A percentile compares a stretch with the other conserved stretches of the same genome.
Evolutionary conservation across 768 basidiomycete genomes (phyloP).

Genomic region (Tulasnella sp.): DNA sequence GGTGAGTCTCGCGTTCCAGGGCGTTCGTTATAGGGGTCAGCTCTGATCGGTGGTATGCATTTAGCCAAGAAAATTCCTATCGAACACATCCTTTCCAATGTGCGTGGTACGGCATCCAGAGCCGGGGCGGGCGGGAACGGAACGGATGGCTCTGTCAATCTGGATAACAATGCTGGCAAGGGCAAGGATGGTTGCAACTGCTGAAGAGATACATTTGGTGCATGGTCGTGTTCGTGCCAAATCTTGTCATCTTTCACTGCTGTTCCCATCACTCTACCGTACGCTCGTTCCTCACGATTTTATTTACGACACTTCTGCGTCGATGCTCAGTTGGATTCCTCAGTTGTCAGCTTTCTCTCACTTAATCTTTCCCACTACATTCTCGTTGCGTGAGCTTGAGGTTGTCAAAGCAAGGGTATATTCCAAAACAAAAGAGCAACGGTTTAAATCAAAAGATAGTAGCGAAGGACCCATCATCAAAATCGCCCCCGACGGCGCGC

Average conservation of each 20-base stretch:
- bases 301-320: background rate
- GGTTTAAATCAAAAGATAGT: conserved; percentile 18
- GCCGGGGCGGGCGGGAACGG: conserved; percentile 36
- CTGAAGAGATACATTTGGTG: conserved; percentile 29
- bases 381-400: background rate
- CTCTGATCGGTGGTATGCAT: background rate
- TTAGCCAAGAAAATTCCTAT: conserved; percentile 80
- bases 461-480: conserved; percentile 16
- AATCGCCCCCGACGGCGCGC: background rate
- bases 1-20: conserved; percentile 45
- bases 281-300: background rate
- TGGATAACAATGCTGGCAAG: conserved; percentile 54
- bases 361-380: no score
- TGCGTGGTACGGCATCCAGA: conserved; percentile 46
- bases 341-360: background rate
- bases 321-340: background rate
- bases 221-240: no score
- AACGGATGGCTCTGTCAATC: conserved; percentile 48
- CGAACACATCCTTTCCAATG: conserved; percentile 83
- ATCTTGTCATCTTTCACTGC: background rate
- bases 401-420: background rate
- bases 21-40: no score
- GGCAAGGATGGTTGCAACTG: conserved; percentile 73
- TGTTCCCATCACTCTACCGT: background rate
- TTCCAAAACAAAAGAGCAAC: background rate